These are phyloP conservation scores for Sporothrix globosa DNA, from an alignment of 2,329 filamentous ascomycete genomes.

Conservation along the genomic window DNA sequence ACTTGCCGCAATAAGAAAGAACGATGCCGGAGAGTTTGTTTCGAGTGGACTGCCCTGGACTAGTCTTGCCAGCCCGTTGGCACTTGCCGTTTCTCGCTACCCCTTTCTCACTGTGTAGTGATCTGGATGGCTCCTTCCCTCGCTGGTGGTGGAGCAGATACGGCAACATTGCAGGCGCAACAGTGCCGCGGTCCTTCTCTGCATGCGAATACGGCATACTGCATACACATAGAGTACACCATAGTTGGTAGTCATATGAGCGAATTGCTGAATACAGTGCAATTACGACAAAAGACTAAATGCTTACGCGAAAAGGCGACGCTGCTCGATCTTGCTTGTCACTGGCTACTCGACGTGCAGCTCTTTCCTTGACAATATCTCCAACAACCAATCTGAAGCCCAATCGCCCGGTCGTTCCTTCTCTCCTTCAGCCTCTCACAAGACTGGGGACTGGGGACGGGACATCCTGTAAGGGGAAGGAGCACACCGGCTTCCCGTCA, in stretches of 20 bases:
- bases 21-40: neutral
- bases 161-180: neutral
- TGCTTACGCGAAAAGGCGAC: neutral
- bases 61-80: neutral
- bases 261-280: neutral
- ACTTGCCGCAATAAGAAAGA: constrained; percentile 15
- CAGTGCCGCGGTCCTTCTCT: neutral
- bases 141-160: neutral
- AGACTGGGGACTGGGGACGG: neutral
- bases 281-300: neutral
- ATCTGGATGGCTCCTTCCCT: constrained; percentile 12
- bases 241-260: neutral
- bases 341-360: constrained; percentile 2
- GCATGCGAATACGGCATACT: too few relatives aligned
- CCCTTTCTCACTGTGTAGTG: neutral
- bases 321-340: neutral
- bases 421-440: constrained; percentile 9
- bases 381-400: neutral
- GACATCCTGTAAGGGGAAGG: neutral
- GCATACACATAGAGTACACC: too few relatives aligned
- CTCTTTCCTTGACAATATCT: constrained; percentile 8
- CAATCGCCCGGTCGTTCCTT: neutral
- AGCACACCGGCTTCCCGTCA: neutral
- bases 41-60: constrained; percentile 15
- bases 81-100: neutral